phyloP scores from a whole-genome alignment of 1,284 basidiomycete species.

The Apiotrichum gracile region DNA sequence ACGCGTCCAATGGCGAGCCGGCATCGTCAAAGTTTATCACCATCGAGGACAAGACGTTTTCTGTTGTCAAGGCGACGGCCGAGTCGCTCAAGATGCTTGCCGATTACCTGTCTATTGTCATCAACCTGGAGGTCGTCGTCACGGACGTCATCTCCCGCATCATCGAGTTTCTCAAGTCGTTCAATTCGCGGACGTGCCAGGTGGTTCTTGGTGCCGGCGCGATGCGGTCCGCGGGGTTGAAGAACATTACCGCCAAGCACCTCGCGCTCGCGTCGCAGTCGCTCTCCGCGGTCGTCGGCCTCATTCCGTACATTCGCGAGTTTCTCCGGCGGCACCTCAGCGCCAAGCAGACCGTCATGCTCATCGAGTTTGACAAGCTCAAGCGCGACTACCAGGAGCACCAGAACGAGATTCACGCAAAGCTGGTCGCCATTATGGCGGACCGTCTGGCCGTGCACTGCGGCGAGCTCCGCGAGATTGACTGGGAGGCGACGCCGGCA shows the following conservation, averaged over 20 bases:
- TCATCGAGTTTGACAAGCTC: constrained; percentile 96
- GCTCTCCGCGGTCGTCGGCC: constrained; percentile 85
- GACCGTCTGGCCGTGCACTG: constrained; percentile 82
- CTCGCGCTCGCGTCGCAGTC: constrained; percentile 93
- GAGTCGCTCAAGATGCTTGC: constrained; percentile 68
- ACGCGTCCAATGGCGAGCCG: constrained; percentile 11
- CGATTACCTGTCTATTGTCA: constrained; percentile 82
- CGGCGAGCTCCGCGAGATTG: constrained; percentile 56
- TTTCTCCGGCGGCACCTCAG: constrained; percentile 86
- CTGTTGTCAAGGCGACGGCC: constrained; percentile 77
- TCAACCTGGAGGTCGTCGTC: constrained; percentile 80
- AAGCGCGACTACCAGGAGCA: constrained; percentile 98
- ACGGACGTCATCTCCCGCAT: constrained; percentile 90
- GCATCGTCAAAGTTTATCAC: constrained; percentile 61
- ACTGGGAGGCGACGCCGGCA: constrained; percentile 63
- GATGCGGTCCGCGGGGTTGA: constrained; percentile 93
- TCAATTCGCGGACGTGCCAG: constrained; percentile 97
- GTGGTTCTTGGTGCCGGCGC: constrained; percentile 96
- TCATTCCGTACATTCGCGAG: constrained; percentile 94
- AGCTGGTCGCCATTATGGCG: constrained; percentile 97
- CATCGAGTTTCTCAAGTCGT: constrained; percentile 93
- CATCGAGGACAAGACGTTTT: constrained; percentile 78
- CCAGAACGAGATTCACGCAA: constrained; percentile 97
- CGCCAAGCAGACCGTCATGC: constrained; percentile 88
- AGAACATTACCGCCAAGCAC: constrained; percentile 98